These are phyloP conservation scores for Aristolochia contorta DNA, from an alignment of 164 flowering plant genomes.

Conservation along the genomic window DNA sequence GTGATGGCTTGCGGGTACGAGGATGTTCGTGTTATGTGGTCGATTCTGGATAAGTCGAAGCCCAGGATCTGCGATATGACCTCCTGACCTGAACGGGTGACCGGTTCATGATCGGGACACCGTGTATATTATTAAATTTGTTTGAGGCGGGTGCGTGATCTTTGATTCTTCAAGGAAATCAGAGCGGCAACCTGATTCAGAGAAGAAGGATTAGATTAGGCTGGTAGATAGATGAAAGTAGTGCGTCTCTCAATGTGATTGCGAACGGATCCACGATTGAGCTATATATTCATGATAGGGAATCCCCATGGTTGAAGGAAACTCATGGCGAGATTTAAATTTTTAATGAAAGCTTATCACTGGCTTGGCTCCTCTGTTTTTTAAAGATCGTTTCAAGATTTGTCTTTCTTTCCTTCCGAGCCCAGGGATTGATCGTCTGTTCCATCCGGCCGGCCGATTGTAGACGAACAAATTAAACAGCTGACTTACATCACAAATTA, in stretches of 20 bases:
- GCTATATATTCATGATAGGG: slow-evolving; percentile 4
- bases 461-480: too few species aligned
- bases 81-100: not conserved
- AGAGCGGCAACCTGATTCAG: not conserved
- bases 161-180: not conserved
- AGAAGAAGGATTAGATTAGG: not conserved
- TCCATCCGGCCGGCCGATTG: too few species aligned
- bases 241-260: not conserved
- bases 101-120: not conserved
- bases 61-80: slow-evolving; percentile 15
- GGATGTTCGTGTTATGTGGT: slow-evolving; percentile 89
- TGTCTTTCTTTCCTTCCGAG: too few species aligned
- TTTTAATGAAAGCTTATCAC: slow-evolving; percentile 3
- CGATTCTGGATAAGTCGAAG: slow-evolving; percentile 56
- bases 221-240: not conserved
- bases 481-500: too few species aligned
- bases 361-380: too few species aligned
- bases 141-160: not conserved
- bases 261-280: slow-evolving; percentile 1
- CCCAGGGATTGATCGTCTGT: too few species aligned
- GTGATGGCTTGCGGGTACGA: slow-evolving; percentile 84
- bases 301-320: slow-evolving; percentile 32
- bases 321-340: slow-evolving; percentile 40
- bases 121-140: not conserved
- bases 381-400: too few species aligned